Evolutionary conservation across 192 early-diverging fungal species (phyloP).

Genomic region (Rhizophagus sp.): DNA sequence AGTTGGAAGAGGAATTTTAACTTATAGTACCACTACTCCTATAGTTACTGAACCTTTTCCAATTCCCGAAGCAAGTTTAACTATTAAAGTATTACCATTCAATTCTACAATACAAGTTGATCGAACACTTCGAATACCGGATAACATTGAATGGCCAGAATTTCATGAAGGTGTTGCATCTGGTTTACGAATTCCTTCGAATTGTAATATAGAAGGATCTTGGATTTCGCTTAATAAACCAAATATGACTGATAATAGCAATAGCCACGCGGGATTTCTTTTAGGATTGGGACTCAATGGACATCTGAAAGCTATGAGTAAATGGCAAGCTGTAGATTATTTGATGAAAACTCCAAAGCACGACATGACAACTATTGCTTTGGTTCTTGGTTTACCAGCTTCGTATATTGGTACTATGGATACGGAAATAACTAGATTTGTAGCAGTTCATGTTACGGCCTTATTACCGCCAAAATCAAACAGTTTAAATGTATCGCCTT

Average conservation of each 20-base stretch:
- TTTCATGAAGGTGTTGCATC: constrained; percentile 89
- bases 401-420: constrained; percentile 70
- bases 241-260: constrained; percentile 47
- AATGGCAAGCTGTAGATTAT: constrained; percentile 61
- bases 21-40: constrained; percentile 59
- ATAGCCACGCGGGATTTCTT: constrained; percentile 78
- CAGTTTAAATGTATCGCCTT: constrained; percentile 62
- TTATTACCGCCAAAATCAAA: constrained; percentile 60
- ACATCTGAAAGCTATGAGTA: constrained; percentile 65
- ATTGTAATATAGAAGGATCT: constrained; percentile 56
- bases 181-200: constrained; percentile 66
- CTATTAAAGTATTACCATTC: constrained; percentile 66
- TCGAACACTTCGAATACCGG: constrained; percentile 36
- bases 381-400: constrained; percentile 75
- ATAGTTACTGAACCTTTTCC: constrained; percentile 57
- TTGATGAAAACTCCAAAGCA: constrained; percentile 62
- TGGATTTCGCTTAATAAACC: constrained; percentile 84
- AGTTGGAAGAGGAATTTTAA: constrained; percentile 66
- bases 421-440: constrained; percentile 61
- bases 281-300: constrained; percentile 82
- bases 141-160: constrained; percentile 72
- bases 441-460: constrained; percentile 77
- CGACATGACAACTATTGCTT: constrained; percentile 67
- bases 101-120: constrained; percentile 59
- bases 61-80: constrained; percentile 56